A percentile compares a stretch with the other conserved stretches of the same genome.
These are phyloP conservation scores for Nothophaeocryptopus gaeumannii DNA, from an alignment of 2,329 filamentous ascomycete genomes.

Conservation along the genomic window DNA sequence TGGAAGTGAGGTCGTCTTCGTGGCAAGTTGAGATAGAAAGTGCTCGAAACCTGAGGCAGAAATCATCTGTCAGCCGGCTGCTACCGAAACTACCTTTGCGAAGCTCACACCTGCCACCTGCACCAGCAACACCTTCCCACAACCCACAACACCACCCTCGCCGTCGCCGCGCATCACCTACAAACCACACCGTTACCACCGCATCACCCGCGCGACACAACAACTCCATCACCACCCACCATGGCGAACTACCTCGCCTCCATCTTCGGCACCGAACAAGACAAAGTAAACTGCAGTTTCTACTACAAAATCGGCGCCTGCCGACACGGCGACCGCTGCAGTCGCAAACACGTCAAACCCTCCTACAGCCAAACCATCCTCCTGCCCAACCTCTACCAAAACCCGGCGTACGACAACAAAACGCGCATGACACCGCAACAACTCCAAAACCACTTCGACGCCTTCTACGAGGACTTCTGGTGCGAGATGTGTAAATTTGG, in stretches of 20 bases:
- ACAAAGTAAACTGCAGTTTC: conserved; percentile 99
- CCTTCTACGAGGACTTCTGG: conserved; percentile 99
- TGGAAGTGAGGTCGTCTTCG: no score
- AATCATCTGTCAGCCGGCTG: no score
- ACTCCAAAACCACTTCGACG: conserved; percentile 98
- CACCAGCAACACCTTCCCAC: background rate
- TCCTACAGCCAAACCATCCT: conserved; percentile 97
- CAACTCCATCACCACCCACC: conserved; percentile 8
- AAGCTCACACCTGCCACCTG: background rate
- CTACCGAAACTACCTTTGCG: no score
- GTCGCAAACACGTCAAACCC: conserved; percentile 97
- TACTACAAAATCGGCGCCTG: conserved; percentile 99
- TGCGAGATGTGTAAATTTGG: conserved; percentile 99
- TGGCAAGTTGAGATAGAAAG: no score
- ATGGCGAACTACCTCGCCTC: conserved; percentile 65
- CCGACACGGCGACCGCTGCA: conserved; percentile 96
- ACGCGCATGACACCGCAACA: conserved; percentile 92
- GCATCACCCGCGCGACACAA: background rate
- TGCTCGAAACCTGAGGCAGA: no score
- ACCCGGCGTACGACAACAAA: conserved; percentile 79
- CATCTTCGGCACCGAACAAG: conserved; percentile 99
- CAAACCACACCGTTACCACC: conserved; percentile 1
- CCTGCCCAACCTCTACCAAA: conserved; percentile 98
- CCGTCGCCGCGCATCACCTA: background rate
- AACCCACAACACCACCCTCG: background rate